Evolutionary conservation across 129 eudicot genomes (phyloP).

Genomic region (Sambucus nigra): DNA sequence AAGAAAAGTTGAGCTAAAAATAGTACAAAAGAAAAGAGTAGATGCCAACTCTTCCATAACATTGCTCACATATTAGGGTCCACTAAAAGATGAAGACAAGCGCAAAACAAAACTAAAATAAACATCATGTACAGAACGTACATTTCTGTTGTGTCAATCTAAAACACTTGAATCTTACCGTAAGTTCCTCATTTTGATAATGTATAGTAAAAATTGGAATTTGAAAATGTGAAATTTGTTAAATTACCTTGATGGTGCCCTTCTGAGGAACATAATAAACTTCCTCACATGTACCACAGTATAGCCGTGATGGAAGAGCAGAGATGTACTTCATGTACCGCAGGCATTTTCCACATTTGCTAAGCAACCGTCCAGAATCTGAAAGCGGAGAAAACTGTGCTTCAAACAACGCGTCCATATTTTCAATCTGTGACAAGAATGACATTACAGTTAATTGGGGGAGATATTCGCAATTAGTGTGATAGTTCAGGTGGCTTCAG

Average conservation of each 20-base stretch:
- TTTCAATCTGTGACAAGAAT: slow-evolving; percentile 51
- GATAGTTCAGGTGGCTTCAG: not conserved
- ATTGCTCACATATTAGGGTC: no score
- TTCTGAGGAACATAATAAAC: slow-evolving; percentile 90
- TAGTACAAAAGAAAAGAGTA: no score
- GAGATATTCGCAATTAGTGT: not conserved
- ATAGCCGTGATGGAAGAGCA: slow-evolving; percentile 67
- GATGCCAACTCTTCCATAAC: no score
- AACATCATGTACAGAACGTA: not conserved
- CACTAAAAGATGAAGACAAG: no score
- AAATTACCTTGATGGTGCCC: slow-evolving; percentile 73
- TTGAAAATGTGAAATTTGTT: no score
- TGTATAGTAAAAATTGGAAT: no score
- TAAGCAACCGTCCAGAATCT: slow-evolving; percentile 66
- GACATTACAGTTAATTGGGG: not conserved
- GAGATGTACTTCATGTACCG: slow-evolving; percentile 91
- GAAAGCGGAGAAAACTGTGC: slow-evolving; percentile 93
- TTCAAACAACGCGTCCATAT: slow-evolving; percentile 96
- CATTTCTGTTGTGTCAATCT: no score
- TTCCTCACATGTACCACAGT: slow-evolving; percentile 87
- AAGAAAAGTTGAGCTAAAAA: no score
- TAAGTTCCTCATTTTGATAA: no score
- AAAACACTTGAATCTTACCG: no score
- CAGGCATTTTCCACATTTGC: slow-evolving; percentile 92
- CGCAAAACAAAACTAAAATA: not conserved